Base-by-base conservation (phyloP, 1,139 yeast species). In the Scheffersomyces quercinus region DNA sequence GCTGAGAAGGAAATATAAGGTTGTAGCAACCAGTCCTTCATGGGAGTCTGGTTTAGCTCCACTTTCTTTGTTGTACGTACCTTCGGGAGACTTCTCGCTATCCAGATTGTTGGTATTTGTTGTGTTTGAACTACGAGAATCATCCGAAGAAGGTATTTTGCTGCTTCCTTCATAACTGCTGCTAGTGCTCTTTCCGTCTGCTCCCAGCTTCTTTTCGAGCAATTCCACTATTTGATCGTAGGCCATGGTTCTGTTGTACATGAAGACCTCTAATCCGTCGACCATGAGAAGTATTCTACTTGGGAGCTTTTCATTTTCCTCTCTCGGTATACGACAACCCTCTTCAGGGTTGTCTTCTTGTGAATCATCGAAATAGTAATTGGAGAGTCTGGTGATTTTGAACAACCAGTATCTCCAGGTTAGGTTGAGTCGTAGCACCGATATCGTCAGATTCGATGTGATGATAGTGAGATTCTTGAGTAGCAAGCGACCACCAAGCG, bases 351-450 rank as follows among this genome's bases (percentile, higher is more conserved):
- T 64, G 12, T 58, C 49, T 3, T 58, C 56, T 20, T 20, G 26
- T 20, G 26, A 5, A 6, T 20, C 26, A 32, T 60, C 52, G 12
- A 60, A 54, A 35, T 55, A 58, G 43, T 67, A 70, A 30, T 72
- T 77, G 1, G 83, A 72, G 32, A 70, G 56, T 52, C 86, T 70
- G 3, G 83, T 77, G 14, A 70, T 60, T 4, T 70, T 68, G 42
- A 88, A 56, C 14, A 73, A 68, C 98, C 98, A 93, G 61, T 89
- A 93, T 47, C 95, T 64, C 98, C 98, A 93, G 0, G 96, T 88
- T 29, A 93, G 60, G 51, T 82, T 80, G 3, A 91, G 83, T 49
- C 84, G 83, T 16, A 87, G 74, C 2, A 88, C 73, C 6, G 89
- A 78, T 2, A 88, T 60, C 2, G 96, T 81, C 49, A 81, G 81